phyloP scores from a whole-genome alignment of 2,329 filamentous ascomycete species.

The Colletotrichum sp. region DNA sequence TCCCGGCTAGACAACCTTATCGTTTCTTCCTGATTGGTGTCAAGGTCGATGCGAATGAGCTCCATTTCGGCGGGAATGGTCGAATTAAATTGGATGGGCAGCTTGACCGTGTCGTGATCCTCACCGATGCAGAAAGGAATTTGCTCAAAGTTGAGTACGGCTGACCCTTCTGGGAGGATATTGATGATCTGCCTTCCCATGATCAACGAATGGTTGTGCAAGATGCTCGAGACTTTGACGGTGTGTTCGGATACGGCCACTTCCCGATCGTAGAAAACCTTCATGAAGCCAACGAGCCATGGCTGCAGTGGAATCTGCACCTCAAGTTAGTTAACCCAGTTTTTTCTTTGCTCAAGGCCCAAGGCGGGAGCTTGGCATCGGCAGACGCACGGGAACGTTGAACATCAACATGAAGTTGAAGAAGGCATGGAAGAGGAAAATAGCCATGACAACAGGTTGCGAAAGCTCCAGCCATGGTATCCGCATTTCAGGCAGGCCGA shows the following conservation, averaged over 20 bases:
- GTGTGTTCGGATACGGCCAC: slow-evolving; percentile 90
- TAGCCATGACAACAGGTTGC: slow-evolving; percentile 70
- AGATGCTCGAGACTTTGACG: slow-evolving; percentile 85
- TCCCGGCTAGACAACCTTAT: slow-evolving; percentile 78
- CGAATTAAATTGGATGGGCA: slow-evolving; percentile 93
- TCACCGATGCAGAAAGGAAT: slow-evolving; percentile 82
- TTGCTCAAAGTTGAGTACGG: slow-evolving; percentile 82
- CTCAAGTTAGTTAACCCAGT: background rate
- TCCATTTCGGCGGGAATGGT: slow-evolving; percentile 90
- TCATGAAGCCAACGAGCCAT: slow-evolving; percentile 75
- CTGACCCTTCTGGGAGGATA: slow-evolving; percentile 94
- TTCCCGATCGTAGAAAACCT: slow-evolving; percentile 90
- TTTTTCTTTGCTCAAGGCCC: background rate
- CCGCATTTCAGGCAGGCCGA: slow-evolving; percentile 82
- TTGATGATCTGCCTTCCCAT: slow-evolving; percentile 97
- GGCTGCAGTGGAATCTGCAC: slow-evolving; percentile 72
- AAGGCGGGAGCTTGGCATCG: background rate
- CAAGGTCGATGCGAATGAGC: slow-evolving; percentile 84
- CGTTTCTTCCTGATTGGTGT: slow-evolving; percentile 79
- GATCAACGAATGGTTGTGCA: slow-evolving; percentile 93
- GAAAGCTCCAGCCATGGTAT: slow-evolving; percentile 98
- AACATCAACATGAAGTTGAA: slow-evolving; percentile 92
- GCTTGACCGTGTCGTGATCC: slow-evolving; percentile 61
- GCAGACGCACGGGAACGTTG: slow-evolving; percentile 72
- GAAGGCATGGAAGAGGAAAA: slow-evolving; percentile 75